These are phyloP conservation scores for Schrenkiella parvula DNA, from an alignment of 345 rosid genomes.

Conservation along the genomic window DNA sequence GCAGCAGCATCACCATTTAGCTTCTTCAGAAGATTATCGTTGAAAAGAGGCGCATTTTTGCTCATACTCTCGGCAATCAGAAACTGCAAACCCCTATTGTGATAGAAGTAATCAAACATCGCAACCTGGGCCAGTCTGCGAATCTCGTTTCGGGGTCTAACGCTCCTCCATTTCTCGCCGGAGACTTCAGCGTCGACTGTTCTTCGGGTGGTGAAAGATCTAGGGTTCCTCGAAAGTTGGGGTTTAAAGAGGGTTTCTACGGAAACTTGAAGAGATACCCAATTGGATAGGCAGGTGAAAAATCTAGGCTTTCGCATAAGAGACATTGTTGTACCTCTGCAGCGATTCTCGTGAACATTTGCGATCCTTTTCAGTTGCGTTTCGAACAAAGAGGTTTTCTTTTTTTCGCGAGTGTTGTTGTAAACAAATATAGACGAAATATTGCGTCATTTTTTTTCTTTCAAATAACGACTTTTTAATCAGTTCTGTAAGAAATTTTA, in stretches of 20 bases:
- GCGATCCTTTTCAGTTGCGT: too few species aligned
- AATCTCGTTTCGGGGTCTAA: not conserved
- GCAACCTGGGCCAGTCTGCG: constrained; percentile 50
- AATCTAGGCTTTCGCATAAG: constrained; percentile 33
- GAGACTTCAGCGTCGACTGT: not conserved
- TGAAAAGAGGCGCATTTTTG: constrained; percentile 58
- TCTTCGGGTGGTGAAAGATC: constrained; percentile 37
- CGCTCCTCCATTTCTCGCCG: not conserved
- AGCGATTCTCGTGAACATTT: too few species aligned
- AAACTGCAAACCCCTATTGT: constrained; percentile 57
- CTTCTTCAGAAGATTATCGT: constrained; percentile 42
- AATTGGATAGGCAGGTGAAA: constrained; percentile 33
- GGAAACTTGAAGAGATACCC: constrained; percentile 39
- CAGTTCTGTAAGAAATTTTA: too few species aligned
- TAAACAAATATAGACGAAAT: too few species aligned
- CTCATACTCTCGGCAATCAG: constrained; percentile 65
- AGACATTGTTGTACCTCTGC: not conserved
- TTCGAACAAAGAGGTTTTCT: too few species aligned
- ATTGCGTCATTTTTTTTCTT: too few species aligned
- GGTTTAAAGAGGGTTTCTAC: constrained; percentile 20
- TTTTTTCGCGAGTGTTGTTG: too few species aligned
- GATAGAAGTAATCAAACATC: constrained; percentile 61
- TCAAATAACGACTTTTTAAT: too few species aligned
- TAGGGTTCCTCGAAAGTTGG: constrained; percentile 36
- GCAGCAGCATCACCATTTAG: constrained; percentile 6